Evolutionary conservation across 768 basidiomycete genomes (phyloP).

Genomic region (Termitomyces heimii): DNA sequence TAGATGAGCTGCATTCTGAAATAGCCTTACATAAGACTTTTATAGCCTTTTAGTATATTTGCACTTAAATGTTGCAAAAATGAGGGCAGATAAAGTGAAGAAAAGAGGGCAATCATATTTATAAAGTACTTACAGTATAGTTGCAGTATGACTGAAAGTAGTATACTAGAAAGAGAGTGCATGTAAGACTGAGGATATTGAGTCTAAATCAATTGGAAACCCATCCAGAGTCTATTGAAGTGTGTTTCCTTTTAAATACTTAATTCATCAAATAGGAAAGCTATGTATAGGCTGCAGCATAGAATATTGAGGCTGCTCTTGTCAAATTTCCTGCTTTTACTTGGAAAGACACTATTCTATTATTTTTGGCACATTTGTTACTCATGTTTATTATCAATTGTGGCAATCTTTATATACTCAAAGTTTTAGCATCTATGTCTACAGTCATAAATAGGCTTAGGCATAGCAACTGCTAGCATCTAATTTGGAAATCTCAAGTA

Average conservation of each 20-base stretch:
- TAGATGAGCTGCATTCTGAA: constrained; percentile 91
- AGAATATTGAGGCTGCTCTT: constrained; percentile 80
- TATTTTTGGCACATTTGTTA: constrained; percentile 96
- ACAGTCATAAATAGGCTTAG: constrained; percentile 88
- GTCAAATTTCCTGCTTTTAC: constrained; percentile 67
- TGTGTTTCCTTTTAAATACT: constrained; percentile 24
- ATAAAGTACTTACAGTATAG: constrained; percentile 99
- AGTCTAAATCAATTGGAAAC: constrained; percentile 98
- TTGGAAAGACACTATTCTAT: constrained; percentile 71
- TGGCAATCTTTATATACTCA: constrained; percentile 94
- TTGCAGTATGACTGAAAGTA: constrained; percentile 97
- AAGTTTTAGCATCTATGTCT: constrained; percentile 90
- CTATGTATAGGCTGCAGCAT: constrained; percentile 71
- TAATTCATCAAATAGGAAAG: background rate
- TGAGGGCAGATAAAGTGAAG: constrained; percentile 90
- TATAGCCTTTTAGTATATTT: constrained; percentile 91
- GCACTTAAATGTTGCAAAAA: constrained; percentile 77
- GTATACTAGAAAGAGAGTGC: constrained; percentile 66
- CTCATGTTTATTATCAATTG: constrained; percentile 99
- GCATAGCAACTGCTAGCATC: constrained; percentile 79
- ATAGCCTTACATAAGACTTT: constrained; percentile 96
- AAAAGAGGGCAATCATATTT: constrained; percentile 90
- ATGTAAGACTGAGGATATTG: constrained; percentile 60
- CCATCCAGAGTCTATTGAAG: constrained; percentile 91
- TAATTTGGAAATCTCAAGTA: constrained; percentile 98